These are phyloP conservation scores for Anisogramma anomala DNA, from an alignment of 2,329 filamentous ascomycete species.

Conservation along the genomic window DNA sequence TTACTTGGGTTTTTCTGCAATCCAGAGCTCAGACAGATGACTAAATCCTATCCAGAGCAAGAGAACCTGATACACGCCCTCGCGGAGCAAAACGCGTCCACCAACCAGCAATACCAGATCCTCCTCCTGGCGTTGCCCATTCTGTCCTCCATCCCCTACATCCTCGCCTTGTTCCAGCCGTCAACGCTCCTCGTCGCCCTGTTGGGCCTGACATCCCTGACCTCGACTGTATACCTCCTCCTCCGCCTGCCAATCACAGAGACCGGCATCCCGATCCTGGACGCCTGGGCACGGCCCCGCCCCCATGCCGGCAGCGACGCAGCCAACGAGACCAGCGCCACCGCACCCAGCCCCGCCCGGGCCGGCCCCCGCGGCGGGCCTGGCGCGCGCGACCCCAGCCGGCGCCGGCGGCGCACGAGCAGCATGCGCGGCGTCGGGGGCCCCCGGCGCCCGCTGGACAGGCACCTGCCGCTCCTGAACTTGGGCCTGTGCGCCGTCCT, in stretches of 20 bases:
- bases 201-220: conserved; percentile 51
- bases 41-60: conserved; percentile 38
- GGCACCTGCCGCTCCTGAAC: conserved; percentile 51
- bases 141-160: conserved; percentile 43
- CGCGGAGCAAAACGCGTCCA: conserved; percentile 40
- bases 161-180: conserved; percentile 33
- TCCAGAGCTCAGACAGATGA: conserved; percentile 10
- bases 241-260: conserved; percentile 40
- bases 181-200: conserved; percentile 33
- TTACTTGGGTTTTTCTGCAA: not conserved
- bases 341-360: not conserved
- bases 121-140: conserved; percentile 50
- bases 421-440: conserved; percentile 16
- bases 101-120: conserved; percentile 46
- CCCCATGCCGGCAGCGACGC: not conserved
- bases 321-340: not conserved
- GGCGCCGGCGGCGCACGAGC: conserved; percentile 9
- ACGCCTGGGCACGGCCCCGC: conserved; percentile 14
- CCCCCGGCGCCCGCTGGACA: conserved; percentile 36
- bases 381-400: conserved; percentile 7
- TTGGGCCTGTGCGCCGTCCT: conserved; percentile 43
- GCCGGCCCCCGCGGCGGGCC: conserved; percentile 3
- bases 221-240: conserved; percentile 50
- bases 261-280: conserved; percentile 33
- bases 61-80: conserved; percentile 50